Evolutionary conservation across 257 asterid species (phyloP).

Genomic region (Agastache rugosa): DNA sequence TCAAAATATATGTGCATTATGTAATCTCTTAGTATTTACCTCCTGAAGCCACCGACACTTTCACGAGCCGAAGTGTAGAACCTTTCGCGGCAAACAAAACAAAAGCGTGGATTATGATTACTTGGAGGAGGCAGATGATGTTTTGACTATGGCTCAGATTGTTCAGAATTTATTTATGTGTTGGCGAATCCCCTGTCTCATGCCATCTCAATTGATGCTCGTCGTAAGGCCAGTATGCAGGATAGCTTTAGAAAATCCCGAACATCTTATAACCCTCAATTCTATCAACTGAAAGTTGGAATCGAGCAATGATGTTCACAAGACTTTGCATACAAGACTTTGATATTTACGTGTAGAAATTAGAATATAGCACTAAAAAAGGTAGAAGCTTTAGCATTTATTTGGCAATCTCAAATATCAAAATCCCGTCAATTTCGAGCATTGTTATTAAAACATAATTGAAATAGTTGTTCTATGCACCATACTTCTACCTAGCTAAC

Average conservation of each 20-base stretch:
- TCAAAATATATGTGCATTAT: too few relatives aligned
- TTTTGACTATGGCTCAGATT: constrained; percentile 41
- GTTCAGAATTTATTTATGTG: neutral
- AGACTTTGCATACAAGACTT: neutral
- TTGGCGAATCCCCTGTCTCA: neutral
- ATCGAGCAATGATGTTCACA: neutral
- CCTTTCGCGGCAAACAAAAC: constrained; percentile 33
- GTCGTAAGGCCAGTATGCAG: neutral
- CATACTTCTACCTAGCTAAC: neutral
- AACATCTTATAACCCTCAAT: too few relatives aligned
- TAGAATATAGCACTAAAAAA: too few relatives aligned
- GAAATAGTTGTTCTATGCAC: neutral
- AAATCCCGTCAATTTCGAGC: neutral
- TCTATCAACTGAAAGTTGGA: neutral
- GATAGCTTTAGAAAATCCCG: neutral
- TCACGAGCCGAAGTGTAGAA: too few relatives aligned
- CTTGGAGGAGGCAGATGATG: constrained; percentile 49
- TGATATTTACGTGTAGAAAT: neutral
- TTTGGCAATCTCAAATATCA: neutral
- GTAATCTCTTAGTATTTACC: too few relatives aligned
- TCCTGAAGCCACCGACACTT: too few relatives aligned
- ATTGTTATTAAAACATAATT: neutral
- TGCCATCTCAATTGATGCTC: constrained; percentile 21
- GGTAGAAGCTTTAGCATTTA: neutral
- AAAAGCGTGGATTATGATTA: constrained; percentile 34